Conservation (phyloP, 176 grass and related monocot species). For the Thalia dealbata region DNA sequence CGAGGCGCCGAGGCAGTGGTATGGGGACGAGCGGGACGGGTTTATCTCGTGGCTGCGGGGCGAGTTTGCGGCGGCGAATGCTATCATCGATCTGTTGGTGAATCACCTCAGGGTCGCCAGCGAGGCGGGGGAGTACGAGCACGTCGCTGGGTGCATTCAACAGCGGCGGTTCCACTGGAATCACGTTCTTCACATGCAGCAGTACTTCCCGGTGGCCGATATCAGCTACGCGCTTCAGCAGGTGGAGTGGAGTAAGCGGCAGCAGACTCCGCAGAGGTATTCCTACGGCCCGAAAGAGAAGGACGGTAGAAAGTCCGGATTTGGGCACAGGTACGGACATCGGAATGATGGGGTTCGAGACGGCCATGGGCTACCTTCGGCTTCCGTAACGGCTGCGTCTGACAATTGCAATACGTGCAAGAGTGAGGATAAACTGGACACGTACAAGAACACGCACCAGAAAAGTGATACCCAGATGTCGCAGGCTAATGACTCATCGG, state of each 20-base stretch:
- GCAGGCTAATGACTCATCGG: background rate
- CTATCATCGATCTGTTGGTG: conserved; percentile 68
- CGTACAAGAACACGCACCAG: background rate
- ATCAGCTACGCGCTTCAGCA: conserved; percentile 69
- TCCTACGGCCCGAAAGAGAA: conserved; percentile 16
- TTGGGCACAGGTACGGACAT: conserved; percentile 18
- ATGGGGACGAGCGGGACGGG: conserved; percentile 59
- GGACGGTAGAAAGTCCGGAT: conserved; percentile 23
- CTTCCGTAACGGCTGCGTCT: conserved; percentile 1
- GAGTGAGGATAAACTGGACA: conserved; percentile 4
- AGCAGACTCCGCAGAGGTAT: conserved; percentile 24
- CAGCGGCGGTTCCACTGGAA: conserved; percentile 77
- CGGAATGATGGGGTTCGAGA: conserved; percentile 12
- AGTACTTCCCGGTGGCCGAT: conserved; percentile 74
- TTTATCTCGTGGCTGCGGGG: conserved; percentile 85
- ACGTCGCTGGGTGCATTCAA: conserved; percentile 41
- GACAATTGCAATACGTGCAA: conserved; percentile 1
- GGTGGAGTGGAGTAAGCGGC: conserved; percentile 34
- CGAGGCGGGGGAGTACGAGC: conserved; percentile 64
- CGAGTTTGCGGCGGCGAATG: conserved; percentile 92
- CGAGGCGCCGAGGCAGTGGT: conserved; percentile 24
- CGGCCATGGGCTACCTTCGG: background rate
- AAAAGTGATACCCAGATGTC: background rate
- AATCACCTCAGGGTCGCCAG: conserved; percentile 51
- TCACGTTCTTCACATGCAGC: conserved; percentile 83